phyloP scores from a whole-genome alignment of 2,329 filamentous ascomycete genomes.

The Trichophyton verrucosum region DNA sequence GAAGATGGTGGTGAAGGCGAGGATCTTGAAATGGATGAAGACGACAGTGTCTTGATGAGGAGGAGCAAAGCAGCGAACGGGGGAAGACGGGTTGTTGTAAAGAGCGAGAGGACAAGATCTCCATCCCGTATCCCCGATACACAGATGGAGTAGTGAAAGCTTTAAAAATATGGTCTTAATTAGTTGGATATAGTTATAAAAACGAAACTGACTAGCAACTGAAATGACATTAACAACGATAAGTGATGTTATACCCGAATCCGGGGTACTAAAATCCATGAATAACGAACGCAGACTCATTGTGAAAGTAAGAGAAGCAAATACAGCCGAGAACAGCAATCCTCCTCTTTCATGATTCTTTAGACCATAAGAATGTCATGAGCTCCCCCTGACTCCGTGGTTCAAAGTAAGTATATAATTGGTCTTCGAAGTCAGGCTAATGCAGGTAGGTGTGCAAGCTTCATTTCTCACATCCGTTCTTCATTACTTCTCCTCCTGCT shows the following conservation, averaged over 20 bases:
- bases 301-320: neutral
- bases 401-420: slow-evolving; percentile 1
- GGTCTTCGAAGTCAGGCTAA: neutral
- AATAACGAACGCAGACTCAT: neutral
- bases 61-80: slow-evolving; percentile 12
- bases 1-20: slow-evolving; percentile 24
- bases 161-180: too few species aligned
- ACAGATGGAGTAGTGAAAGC: neutral
- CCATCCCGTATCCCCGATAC: neutral
- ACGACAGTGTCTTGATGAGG: slow-evolving; percentile 5
- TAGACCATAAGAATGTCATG: neutral
- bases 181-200: neutral
- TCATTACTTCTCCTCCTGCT: too few species aligned
- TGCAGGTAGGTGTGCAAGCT: neutral
- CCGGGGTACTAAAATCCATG: neutral
- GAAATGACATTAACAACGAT: neutral
- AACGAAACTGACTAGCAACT: neutral
- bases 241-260: neutral
- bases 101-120: neutral
- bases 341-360: neutral
- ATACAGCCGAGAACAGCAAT: neutral
- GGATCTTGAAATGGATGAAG: slow-evolving; percentile 15
- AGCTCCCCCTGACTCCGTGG: neutral
- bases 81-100: slow-evolving; percentile 10
- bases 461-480: neutral